Evolutionary conservation across 2,329 filamentous ascomycete species (phyloP), one percentile per base, ranked within the genome.

Genomic region (Pyricularia sp.): DNA sequence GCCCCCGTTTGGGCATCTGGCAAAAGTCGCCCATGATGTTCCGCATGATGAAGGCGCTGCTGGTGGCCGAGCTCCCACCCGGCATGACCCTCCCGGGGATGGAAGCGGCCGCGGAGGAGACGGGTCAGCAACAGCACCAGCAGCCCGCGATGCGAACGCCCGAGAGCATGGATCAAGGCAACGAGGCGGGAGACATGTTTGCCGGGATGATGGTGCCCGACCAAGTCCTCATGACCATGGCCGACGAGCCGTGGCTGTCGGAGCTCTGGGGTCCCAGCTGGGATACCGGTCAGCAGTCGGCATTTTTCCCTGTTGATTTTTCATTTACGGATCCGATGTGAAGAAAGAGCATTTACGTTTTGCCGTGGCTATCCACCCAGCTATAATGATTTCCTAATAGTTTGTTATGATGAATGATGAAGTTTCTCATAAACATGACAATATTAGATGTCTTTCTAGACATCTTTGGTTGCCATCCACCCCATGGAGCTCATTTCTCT

Each of bases 21-120:
- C 72, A 72, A 69, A 76, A 75, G 69, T 71, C 71, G 20, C 26
- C 68, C 7, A 30, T 66, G 5, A 61, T 75, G 7, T 58, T 76
- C 4, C 71, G 70, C 3, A 68, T 70, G 11, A 69, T 76, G 59
- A 73, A 71, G 70, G 67, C 67, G 6, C 28, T 76, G 33, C 73
- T 76, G 58, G 59, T 72, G 23, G 70, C 70, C 6, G 71, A 72
- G 69, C 66, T 72, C 72, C 42, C 42, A 1, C 28, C 36, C 25
- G 28, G 42, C 7, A 61, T 55, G 25, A 50, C 25, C n/a, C 17
- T 25, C 25, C 58, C 25, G 7, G 33, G 33, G n/a, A 50, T 23
- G 33, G 23, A 30, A 33, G 23, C 61, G 20, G 42, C 42, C 17
- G 42, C 42, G 20, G 42, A 20, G 17, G 42, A 55, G 42, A 6